Evolutionary conservation across 2,329 filamentous ascomycete species (phyloP), one percentile per base, ranked within the genome.

Genomic region (Aspergillus glaucus): DNA sequence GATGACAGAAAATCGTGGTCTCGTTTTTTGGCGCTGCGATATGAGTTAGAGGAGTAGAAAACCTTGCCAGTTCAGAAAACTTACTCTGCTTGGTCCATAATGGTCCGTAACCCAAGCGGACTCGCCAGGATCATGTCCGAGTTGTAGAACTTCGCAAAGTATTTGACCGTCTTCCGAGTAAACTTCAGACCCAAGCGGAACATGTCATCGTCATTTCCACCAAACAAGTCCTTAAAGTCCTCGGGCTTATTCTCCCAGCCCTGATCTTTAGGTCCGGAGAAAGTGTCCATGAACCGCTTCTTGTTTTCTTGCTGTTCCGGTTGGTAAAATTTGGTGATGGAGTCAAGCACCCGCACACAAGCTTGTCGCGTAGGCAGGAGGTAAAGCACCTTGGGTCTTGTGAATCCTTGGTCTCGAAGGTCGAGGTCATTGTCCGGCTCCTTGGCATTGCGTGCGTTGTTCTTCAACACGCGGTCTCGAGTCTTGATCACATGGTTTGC

Each of bases 151-250:
- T 90, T 87, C 0, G 92, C 81, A 72, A 95, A 98, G 66, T 87
- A 93, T 67, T 96, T 97, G 64, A 97, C 78, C 0, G 90, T 95
- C 71, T 96, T 97, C 52, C 93, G 82, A 0, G 93, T 97, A 66
- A 98, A 94, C 69, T 97, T 98, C 63, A 98, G 71, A n/a, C 92
- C 93, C 2, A 97, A 75, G 3, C 92, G 84, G 73, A 97, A 98
- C 80, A 94, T 93, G 71, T 98, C 93, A 65, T 97, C 93, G 65
- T 95, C 89, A 64, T 96, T 97, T 50, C 93, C 93, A 52, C 85
- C 85, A 62, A 98, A 98, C 0, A 97, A 78, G 49, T 95, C 87
- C 21, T 80, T 78, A 70, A 95, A 97, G 66, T 97, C 93, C 3
- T 85, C 85, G 0, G 93, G 86, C 62, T 89, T 88, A 62, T 87